Evolutionary conservation across 2,329 filamentous ascomycete genomes (phyloP).

Genomic region (Acarospora socialis): DNA sequence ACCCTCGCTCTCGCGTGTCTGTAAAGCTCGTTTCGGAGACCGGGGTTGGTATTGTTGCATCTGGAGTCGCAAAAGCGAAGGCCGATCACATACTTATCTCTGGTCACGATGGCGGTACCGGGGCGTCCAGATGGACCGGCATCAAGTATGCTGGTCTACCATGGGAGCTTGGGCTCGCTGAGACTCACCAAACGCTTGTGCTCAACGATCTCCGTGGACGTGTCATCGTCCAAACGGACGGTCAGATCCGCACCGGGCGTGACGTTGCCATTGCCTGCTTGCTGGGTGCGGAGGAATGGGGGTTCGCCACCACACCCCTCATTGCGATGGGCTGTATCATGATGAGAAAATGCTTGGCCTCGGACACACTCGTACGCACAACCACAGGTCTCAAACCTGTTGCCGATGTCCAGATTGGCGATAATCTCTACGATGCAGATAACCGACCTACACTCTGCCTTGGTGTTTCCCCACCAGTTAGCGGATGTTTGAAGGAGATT

Average conservation of each 20-base stretch:
- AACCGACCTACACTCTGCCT: too few relatives aligned
- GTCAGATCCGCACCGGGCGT: slow-evolving; percentile 79
- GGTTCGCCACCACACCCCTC: slow-evolving; percentile 84
- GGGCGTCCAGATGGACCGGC: slow-evolving; percentile 93
- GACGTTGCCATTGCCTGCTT: slow-evolving; percentile 91
- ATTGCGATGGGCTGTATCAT: slow-evolving; percentile 96
- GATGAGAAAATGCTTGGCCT: slow-evolving; percentile 66
- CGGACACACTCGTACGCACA: too few relatives aligned
- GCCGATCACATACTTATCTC: slow-evolving; percentile 94
- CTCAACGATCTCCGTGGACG: slow-evolving; percentile 90
- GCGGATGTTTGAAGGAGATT: too few relatives aligned
- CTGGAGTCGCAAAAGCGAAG: slow-evolving; percentile 94
- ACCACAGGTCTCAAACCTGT: neutral
- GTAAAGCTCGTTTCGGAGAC: slow-evolving; percentile 97
- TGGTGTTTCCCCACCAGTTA: slow-evolving; percentile 1
- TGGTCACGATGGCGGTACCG: slow-evolving; percentile 91
- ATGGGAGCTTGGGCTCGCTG: slow-evolving; percentile 91
- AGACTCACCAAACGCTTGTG: slow-evolving; percentile 92
- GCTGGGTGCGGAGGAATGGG: slow-evolving; percentile 95
- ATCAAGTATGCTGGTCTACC: slow-evolving; percentile 97
- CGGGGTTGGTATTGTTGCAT: slow-evolving; percentile 92
- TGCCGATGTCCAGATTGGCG: neutral
- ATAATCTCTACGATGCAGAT: slow-evolving; percentile 1
- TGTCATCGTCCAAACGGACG: slow-evolving; percentile 92
- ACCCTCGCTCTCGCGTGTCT: slow-evolving; percentile 79